phyloP scores from a whole-genome alignment of 345 rosid species.

The Rhodomyrtus tomentosa region DNA sequence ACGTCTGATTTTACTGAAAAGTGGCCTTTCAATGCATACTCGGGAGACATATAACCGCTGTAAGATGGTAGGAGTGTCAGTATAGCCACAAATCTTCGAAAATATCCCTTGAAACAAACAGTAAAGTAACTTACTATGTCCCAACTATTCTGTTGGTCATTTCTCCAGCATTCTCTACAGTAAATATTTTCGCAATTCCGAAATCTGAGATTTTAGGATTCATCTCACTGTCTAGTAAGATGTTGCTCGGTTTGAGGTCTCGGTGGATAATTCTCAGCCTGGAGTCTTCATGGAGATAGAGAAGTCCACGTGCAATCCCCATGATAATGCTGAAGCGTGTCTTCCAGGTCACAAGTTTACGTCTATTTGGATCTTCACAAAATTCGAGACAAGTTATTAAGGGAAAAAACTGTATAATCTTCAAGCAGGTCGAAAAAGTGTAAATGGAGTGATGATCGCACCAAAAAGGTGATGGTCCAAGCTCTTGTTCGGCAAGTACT shows the following conservation, averaged over 20 bases:
- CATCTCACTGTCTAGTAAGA: constrained; percentile 17
- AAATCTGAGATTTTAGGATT: constrained; percentile 33
- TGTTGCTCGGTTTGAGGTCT: constrained; percentile 26
- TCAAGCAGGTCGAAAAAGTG: not conserved
- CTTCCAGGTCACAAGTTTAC: constrained; percentile 13
- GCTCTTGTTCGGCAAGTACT: constrained; percentile 54
- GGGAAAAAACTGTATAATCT: not conserved
- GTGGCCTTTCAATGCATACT: constrained; percentile 27
- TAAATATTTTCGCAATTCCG: constrained; percentile 23
- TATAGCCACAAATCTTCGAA: not conserved
- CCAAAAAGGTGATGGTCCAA: constrained; percentile 45
- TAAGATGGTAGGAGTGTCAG: not conserved
- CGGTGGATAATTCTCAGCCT: constrained; percentile 26
- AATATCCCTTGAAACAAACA: not conserved
- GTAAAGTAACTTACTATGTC: constrained; percentile 18
- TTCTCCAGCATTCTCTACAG: constrained; percentile 2
- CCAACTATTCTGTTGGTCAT: constrained; percentile 22
- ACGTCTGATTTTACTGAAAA: constrained; percentile 34
- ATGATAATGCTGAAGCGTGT: constrained; percentile 15
- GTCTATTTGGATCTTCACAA: constrained; percentile 7
- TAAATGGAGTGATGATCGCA: constrained; percentile 3
- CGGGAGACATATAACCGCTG: constrained; percentile 42
- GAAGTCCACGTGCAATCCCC: constrained; percentile 29
- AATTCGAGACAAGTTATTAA: not conserved
- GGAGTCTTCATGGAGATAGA: constrained; percentile 31